Evolutionary conservation across 2,329 filamentous ascomycete species (phyloP).

Genomic region (Ceratocystis papillata): DNA sequence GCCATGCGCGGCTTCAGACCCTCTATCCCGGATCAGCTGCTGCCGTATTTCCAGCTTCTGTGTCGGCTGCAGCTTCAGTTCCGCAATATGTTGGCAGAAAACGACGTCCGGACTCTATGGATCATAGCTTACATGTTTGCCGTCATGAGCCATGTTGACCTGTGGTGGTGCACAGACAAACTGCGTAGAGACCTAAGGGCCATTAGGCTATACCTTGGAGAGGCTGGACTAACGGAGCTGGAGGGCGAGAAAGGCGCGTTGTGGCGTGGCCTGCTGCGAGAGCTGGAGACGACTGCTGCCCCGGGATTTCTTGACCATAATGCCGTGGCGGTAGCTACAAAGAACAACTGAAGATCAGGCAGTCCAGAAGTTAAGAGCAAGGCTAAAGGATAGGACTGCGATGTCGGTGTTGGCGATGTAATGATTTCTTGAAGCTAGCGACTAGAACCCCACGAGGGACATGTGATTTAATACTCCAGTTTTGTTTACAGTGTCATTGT

Average conservation of each 20-base stretch:
- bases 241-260: constrained; percentile 25
- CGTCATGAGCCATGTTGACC: constrained; percentile 26
- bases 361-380: background rate
- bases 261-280: constrained; percentile 27
- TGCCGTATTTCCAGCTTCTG: constrained; percentile 27
- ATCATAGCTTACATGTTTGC: constrained; percentile 28
- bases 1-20: constrained; percentile 19
- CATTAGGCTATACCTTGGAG: constrained; percentile 25
- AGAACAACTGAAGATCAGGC: background rate
- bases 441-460: background rate
- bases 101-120: constrained; percentile 27
- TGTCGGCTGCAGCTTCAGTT: constrained; percentile 26
- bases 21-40: constrained; percentile 22
- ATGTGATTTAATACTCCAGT: background rate
- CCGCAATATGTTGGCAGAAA: constrained; percentile 25
- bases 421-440: background rate
- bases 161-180: constrained; percentile 27
- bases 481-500: background rate
- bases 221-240: constrained; percentile 22
- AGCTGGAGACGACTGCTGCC: constrained; percentile 24
- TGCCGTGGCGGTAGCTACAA: background rate
- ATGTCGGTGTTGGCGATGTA: background rate
- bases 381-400: background rate
- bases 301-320: background rate
- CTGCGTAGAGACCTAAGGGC: constrained; percentile 25